phyloP scores from a whole-genome alignment of 2,329 filamentous ascomycete species.

The Trichoderma semiorbis region DNA sequence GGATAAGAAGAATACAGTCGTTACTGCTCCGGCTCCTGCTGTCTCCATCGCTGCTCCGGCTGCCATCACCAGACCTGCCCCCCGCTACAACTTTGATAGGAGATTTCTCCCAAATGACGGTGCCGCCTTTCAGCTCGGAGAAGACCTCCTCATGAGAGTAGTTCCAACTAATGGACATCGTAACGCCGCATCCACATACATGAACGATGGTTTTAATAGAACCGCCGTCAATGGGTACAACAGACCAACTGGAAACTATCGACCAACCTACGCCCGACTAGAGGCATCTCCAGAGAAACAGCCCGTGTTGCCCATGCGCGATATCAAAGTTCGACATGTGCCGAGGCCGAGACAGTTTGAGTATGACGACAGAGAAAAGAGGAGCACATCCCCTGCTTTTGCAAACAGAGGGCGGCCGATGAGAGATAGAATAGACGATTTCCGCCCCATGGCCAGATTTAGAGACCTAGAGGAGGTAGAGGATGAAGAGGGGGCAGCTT shows the following conservation, averaged over 20 bases:
- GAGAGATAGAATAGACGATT: slow-evolving; percentile 20
- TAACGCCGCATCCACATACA: slow-evolving; percentile 25
- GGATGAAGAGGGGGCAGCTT: background rate
- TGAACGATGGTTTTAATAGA: slow-evolving; percentile 34
- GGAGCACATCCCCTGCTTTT: slow-evolving; percentile 28
- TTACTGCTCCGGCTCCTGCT: background rate
- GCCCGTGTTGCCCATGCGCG: slow-evolving; percentile 40
- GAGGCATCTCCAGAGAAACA: slow-evolving; percentile 27
- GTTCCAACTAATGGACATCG: slow-evolving; percentile 26
- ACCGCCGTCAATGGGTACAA: slow-evolving; percentile 21
- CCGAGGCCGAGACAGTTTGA: background rate
- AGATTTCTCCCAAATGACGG: slow-evolving; percentile 13
- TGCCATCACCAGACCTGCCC: background rate
- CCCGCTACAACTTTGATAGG: slow-evolving; percentile 13
- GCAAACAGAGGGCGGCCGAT: slow-evolving; percentile 24
- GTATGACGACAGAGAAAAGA: background rate
- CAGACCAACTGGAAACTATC: slow-evolving; percentile 12
- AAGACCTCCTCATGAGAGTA: slow-evolving; percentile 39
- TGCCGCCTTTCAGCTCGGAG: slow-evolving; percentile 33
- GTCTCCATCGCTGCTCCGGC: background rate
- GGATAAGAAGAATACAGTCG: background rate
- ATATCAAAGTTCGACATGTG: slow-evolving; percentile 29
- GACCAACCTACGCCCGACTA: slow-evolving; percentile 22
- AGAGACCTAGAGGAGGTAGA: slow-evolving; percentile 22
- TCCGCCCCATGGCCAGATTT: slow-evolving; percentile 21